Evolutionary conservation across 2,329 filamentous ascomycete genomes (phyloP).

Genomic region (Aureobasidium sp.): DNA sequence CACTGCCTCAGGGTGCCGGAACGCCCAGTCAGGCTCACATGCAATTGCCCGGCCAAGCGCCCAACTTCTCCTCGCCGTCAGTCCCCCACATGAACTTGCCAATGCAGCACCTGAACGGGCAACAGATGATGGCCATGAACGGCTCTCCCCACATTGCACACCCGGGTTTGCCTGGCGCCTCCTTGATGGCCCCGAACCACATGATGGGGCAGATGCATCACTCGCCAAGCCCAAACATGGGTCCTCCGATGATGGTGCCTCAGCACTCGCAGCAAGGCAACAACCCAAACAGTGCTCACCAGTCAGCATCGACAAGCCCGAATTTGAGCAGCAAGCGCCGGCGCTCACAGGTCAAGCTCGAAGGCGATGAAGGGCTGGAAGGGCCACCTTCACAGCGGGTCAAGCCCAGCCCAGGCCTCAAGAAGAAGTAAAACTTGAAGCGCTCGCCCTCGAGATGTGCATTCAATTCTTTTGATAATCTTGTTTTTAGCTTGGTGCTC

Average conservation of each 20-base stretch:
- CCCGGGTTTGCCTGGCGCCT: conserved; percentile 25
- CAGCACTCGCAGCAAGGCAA: conserved; percentile 52
- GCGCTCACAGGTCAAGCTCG: conserved; percentile 53
- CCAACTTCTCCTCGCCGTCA: conserved; percentile 50
- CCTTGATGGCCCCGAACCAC: conserved; percentile 18
- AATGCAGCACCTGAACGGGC: conserved; percentile 22
- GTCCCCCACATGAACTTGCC: conserved; percentile 48
- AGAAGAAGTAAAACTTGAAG: not conserved
- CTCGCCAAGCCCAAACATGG: conserved; percentile 43
- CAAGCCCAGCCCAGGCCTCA: not conserved
- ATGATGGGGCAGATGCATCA: conserved; percentile 25
- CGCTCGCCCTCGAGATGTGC: not conserved
- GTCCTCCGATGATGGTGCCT: conserved; percentile 47
- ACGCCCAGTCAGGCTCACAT: conserved; percentile 31
- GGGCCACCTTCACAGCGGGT: conserved; percentile 14
- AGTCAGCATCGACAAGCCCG: conserved; percentile 57
- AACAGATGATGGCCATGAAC: conserved; percentile 39
- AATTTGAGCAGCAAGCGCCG: conserved; percentile 55
- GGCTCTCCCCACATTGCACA: conserved; percentile 43
- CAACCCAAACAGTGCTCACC: conserved; percentile 43
- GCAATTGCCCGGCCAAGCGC: conserved; percentile 24
- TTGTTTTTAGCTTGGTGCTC: not conserved
- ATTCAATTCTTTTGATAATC: conserved; percentile 10
- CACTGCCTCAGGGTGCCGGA: conserved; percentile 14
- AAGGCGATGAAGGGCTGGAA: conserved; percentile 45